phyloP scores from a whole-genome alignment of 1,139 yeast species.

The Suzukiozyma palmioleophila region DNA sequence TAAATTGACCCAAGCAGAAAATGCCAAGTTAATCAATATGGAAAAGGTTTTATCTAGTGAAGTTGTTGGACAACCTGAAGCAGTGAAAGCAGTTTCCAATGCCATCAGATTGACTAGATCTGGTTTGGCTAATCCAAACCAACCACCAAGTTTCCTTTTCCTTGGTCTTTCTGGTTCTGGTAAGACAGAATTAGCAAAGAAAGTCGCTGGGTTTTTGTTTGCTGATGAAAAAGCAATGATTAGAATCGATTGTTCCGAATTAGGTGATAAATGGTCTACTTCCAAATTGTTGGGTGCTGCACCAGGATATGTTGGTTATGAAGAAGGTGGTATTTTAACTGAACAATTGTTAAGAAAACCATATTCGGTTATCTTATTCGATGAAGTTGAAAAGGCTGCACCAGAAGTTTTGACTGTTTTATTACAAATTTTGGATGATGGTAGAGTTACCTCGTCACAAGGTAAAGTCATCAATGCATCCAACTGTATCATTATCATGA shows the following conservation, averaged over 20 bases:
- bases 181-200: constrained; percentile 96
- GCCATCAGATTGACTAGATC: constrained; percentile 91
- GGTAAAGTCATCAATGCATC: constrained; percentile 93
- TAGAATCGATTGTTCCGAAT: constrained; percentile 95
- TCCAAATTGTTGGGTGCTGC: constrained; percentile 95
- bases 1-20: constrained; percentile 92
- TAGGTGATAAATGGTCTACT: constrained; percentile 92
- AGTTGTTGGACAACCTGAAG: constrained; percentile 95
- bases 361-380: constrained; percentile 86
- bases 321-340: constrained; percentile 91
- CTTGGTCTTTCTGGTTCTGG: constrained; percentile 97
- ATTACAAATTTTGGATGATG: constrained; percentile 94
- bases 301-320: constrained; percentile 96
- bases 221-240: constrained; percentile 96
- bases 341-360: constrained; percentile 96
- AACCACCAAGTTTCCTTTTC: constrained; percentile 93
- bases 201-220: constrained; percentile 90
- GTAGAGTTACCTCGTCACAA: constrained; percentile 89
- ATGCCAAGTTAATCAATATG: constrained; percentile 89
- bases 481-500: constrained; percentile 90
- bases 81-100: constrained; percentile 93
- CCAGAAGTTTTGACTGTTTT: constrained; percentile 85
- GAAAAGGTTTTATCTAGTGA: constrained; percentile 75
- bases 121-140: constrained; percentile 93
- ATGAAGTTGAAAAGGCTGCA: constrained; percentile 96